These are phyloP conservation scores for Cyclotella choctawhatcheeana DNA, from an alignment of 108 stramenopile genomes.

Conservation along the genomic window DNA sequence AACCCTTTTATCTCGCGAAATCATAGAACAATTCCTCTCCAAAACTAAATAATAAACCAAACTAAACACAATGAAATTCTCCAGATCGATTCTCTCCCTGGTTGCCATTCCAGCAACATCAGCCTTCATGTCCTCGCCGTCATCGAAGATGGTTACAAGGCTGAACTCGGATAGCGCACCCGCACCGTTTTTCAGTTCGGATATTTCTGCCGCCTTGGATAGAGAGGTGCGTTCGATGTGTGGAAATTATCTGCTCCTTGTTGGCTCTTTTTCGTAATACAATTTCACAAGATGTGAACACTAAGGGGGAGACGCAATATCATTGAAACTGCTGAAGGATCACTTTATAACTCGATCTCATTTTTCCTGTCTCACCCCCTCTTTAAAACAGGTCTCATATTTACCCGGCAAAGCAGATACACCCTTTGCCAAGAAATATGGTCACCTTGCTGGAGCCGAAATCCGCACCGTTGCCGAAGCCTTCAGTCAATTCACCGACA, in stretches of 20 bases:
- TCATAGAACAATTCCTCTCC: not conserved
- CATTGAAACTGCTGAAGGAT: not conserved
- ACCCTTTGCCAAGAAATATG: conserved; percentile 80
- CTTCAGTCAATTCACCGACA: conserved; percentile 83
- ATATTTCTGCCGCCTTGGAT: conserved; percentile 36
- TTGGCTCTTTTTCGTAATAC: too few relatives aligned
- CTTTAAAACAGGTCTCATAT: conserved; percentile 59
- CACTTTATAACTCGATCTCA: not conserved
- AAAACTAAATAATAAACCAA: not conserved
- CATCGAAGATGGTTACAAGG: conserved; percentile 10
- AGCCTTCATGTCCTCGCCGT: conserved; percentile 20
- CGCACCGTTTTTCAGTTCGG: conserved; percentile 43
- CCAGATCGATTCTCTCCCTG: conserved; percentile 1
- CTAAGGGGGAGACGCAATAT: too few relatives aligned
- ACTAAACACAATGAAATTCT: conserved; percentile 11
- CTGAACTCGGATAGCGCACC: conserved; percentile 20
- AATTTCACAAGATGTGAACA: too few relatives aligned
- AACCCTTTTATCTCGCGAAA: not conserved
- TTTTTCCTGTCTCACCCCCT: not conserved
- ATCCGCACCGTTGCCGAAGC: conserved; percentile 90
- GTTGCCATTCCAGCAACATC: conserved; percentile 11
- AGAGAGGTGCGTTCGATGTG: conserved; percentile 24
- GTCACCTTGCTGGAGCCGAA: conserved; percentile 78
- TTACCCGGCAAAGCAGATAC: conserved; percentile 81
- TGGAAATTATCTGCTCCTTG: too few relatives aligned